phyloP scores from a whole-genome alignment of 345 rosid species.

The Lenwebbia sp. region DNA sequence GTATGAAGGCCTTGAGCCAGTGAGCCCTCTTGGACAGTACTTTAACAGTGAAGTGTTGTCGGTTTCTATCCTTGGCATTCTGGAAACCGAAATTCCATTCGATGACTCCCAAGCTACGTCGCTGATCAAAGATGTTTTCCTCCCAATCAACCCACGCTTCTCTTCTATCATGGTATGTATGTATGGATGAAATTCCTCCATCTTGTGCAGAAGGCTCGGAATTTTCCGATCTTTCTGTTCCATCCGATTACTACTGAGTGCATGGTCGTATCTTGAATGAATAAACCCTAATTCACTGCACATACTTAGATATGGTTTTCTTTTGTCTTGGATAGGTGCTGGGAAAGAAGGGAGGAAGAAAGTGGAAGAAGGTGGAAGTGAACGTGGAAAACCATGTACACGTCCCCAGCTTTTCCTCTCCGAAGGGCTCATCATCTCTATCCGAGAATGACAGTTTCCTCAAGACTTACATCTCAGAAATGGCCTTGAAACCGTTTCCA shows the following conservation, averaged over 20 bases:
- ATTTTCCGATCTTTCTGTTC: no score
- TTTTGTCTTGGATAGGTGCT: constrained; percentile 6
- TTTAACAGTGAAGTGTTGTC: constrained; percentile 21
- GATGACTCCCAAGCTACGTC: constrained; percentile 9
- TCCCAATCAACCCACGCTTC: constrained; percentile 35
- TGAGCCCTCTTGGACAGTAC: constrained; percentile 30
- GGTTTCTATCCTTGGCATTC: constrained; percentile 8
- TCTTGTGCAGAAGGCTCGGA: no score
- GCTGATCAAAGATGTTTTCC: constrained; percentile 17
- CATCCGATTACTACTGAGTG: neutral
- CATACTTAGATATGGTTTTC: neutral
- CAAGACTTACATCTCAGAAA: constrained; percentile 14
- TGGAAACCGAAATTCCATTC: constrained; percentile 19
- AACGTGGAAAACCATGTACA: constrained; percentile 14
- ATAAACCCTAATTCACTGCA: neutral
- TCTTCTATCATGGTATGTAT: constrained; percentile 32
- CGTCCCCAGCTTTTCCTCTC: constrained; percentile 13
- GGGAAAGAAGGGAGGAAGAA: constrained; percentile 11
- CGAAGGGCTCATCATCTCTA: constrained; percentile 1
- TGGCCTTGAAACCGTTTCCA: constrained; percentile 17
- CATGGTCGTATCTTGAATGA: neutral
- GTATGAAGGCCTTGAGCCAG: constrained; percentile 6
- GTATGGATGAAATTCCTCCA: neutral
- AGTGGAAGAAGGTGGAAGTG: constrained; percentile 28
- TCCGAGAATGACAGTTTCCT: constrained; percentile 19